phyloP scores from a whole-genome alignment of 164 flowering plant genomes.

The Vitis riparia region DNA sequence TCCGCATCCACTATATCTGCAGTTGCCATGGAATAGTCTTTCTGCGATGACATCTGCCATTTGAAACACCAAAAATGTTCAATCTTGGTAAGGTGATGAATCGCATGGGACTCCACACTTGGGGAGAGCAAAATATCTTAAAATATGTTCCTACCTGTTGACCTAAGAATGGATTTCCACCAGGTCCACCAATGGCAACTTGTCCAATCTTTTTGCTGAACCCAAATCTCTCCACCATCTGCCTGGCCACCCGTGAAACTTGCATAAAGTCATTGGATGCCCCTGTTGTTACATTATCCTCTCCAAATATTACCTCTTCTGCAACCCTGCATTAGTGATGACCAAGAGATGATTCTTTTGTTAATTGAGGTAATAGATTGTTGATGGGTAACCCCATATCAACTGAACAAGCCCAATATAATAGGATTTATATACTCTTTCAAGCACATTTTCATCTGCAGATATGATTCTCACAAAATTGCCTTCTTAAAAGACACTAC shows the following conservation, averaged over 20 bases:
- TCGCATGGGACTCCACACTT: too few relatives aligned
- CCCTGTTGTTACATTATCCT: conserved; percentile 91
- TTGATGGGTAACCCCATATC: too few relatives aligned
- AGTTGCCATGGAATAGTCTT: conserved; percentile 98
- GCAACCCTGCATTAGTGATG: conserved; percentile 63
- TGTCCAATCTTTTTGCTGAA: conserved; percentile 99
- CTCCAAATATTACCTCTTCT: conserved; percentile 91
- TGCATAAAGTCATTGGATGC: conserved; percentile 99
- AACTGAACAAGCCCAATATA: too few relatives aligned
- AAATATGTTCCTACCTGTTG: conserved; percentile 56
- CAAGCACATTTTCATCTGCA: background rate
- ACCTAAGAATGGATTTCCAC: conserved; percentile 96
- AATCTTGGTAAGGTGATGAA: too few relatives aligned
- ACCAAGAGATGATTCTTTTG: background rate
- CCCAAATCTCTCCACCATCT: conserved; percentile 97
- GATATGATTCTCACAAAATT: too few relatives aligned
- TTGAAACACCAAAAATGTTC: background rate
- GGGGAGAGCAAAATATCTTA: too few relatives aligned
- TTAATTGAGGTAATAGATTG: too few relatives aligned
- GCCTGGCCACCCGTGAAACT: conserved; percentile 92
- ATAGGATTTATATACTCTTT: too few relatives aligned
- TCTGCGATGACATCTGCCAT: conserved; percentile 88
- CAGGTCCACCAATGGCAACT: conserved; percentile 89
- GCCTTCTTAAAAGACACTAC: too few relatives aligned
- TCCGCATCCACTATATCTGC: conserved; percentile 98